Evolutionary conservation across 2,329 filamentous ascomycete genomes (phyloP).

Genomic region (Ascochyta koolunga): DNA sequence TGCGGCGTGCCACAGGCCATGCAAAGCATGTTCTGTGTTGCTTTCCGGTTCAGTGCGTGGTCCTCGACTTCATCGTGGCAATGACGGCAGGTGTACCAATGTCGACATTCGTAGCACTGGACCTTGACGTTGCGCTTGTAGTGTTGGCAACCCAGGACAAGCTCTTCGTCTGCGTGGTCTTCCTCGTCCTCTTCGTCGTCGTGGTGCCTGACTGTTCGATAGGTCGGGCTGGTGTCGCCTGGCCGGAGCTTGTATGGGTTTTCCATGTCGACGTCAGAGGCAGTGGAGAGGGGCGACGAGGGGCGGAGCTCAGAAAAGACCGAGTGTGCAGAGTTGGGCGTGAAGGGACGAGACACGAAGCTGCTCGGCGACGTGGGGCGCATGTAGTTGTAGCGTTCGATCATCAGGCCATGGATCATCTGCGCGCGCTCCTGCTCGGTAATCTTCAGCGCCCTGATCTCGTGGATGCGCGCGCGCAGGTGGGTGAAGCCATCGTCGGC

Average conservation of each 20-base stretch:
- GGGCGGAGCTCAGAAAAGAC: slow-evolving; percentile 42
- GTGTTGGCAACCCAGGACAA: slow-evolving; percentile 78
- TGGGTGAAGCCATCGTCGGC: slow-evolving; percentile 59
- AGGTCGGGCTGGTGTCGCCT: slow-evolving; percentile 42
- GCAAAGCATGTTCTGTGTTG: slow-evolving; percentile 94
- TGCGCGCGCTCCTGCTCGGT: slow-evolving; percentile 57
- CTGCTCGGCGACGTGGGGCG: slow-evolving; percentile 48
- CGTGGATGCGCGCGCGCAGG: slow-evolving; percentile 55
- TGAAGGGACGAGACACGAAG: slow-evolving; percentile 47
- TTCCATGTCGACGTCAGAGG: slow-evolving; percentile 41
- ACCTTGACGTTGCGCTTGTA: slow-evolving; percentile 96
- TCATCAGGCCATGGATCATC: slow-evolving; percentile 58
- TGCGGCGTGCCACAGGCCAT: slow-evolving; percentile 93
- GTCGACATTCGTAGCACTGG: slow-evolving; percentile 86
- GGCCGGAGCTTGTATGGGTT: slow-evolving; percentile 44
- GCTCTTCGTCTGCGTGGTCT: slow-evolving; percentile 55
- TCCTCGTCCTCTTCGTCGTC: slow-evolving; percentile 55
- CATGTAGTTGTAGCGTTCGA: slow-evolving; percentile 51
- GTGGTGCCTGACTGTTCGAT: slow-evolving; percentile 28
- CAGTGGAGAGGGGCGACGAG: slow-evolving; percentile 43
- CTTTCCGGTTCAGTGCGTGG: slow-evolving; percentile 77
- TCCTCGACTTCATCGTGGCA: slow-evolving; percentile 88
- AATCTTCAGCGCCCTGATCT: slow-evolving; percentile 52
- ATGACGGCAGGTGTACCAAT: slow-evolving; percentile 94
- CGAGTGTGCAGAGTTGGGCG: slow-evolving; percentile 45